Conservation (phyloP, 1,284 basidiomycete genomes). For the Golubevia sp. region DNA sequence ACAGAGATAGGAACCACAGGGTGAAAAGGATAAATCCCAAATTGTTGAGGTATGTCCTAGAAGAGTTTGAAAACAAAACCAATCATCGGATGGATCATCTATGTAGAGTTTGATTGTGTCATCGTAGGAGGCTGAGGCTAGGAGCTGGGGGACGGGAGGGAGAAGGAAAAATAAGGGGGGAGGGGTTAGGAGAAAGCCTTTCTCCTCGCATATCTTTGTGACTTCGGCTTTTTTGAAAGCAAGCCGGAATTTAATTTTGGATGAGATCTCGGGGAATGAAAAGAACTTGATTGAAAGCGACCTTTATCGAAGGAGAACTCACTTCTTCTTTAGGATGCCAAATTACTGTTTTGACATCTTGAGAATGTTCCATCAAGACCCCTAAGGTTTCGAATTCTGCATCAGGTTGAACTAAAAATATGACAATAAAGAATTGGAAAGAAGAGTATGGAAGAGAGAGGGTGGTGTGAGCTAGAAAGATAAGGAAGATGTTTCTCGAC, state of each 20-base stretch:
- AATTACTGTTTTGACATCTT: slow-evolving; percentile 92
- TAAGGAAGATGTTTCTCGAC: too few species aligned
- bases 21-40: slow-evolving; percentile 83
- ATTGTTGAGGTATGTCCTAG: slow-evolving; percentile 80
- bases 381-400: slow-evolving; percentile 82
- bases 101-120: slow-evolving; percentile 92
- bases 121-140: slow-evolving; percentile 96
- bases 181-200: not conserved
- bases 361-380: slow-evolving; percentile 95
- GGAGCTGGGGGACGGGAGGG: slow-evolving; percentile 65
- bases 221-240: too few species aligned
- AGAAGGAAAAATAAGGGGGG: not conserved
- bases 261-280: too few species aligned
- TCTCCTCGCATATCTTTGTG: too few species aligned
- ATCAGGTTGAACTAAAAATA: slow-evolving; percentile 70
- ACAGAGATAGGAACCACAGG: slow-evolving; percentile 79
- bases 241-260: too few species aligned
- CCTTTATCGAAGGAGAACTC: slow-evolving; percentile 39
- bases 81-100: slow-evolving; percentile 93
- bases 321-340: slow-evolving; percentile 97
- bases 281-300: too few species aligned
- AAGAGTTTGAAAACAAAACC: slow-evolving; percentile 84
- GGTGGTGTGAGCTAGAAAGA: too few species aligned
- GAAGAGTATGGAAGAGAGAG: not conserved
- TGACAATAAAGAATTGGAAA: slow-evolving; percentile 1